Percentiles rank a stretch among this genome's conserved stretches.
These are phyloP conservation scores for Zygoascus sp. DNA, from an alignment of 1,139 yeast species.

Conservation along the genomic window DNA sequence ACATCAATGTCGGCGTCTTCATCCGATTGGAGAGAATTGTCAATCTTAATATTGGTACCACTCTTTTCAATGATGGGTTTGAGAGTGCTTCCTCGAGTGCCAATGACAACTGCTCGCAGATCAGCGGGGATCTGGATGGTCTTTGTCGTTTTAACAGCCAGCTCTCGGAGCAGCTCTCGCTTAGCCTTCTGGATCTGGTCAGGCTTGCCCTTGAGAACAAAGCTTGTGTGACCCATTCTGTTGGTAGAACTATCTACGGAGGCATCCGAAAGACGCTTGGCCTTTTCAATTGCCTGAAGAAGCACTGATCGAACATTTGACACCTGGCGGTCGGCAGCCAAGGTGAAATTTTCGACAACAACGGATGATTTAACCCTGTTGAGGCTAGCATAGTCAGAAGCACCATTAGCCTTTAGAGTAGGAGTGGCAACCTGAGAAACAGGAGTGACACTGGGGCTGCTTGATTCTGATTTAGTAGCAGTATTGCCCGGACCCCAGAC, in stretches of 20 bases:
- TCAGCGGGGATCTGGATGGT: slow-evolving; percentile 69
- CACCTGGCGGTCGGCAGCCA: slow-evolving; percentile 24
- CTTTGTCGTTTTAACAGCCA: slow-evolving; percentile 59
- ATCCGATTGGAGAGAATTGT: slow-evolving; percentile 34
- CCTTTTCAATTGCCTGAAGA: slow-evolving; percentile 43
- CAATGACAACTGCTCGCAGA: slow-evolving; percentile 78
- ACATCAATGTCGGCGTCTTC: slow-evolving; percentile 56
- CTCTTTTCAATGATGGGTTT: slow-evolving; percentile 71
- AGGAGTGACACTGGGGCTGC: slow-evolving; percentile 1
- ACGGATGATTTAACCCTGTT: slow-evolving; percentile 22
- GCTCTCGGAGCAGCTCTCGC: slow-evolving; percentile 67
- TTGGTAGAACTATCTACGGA: slow-evolving; percentile 83
- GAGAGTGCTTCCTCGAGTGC: slow-evolving; percentile 80
- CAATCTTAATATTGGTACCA: slow-evolving; percentile 33
- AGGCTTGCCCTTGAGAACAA: slow-evolving; percentile 74
- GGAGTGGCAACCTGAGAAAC: not conserved
- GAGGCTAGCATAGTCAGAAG: not conserved
- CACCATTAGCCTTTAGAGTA: not conserved
- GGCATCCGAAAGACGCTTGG: slow-evolving; percentile 59
- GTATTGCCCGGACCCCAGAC: slow-evolving; percentile 39
- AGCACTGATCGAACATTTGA: slow-evolving; percentile 23
- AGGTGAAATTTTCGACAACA: slow-evolving; percentile 28
- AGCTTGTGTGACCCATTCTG: slow-evolving; percentile 72
- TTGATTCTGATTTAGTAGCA: slow-evolving; percentile 12
- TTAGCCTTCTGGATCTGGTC: slow-evolving; percentile 67